Evolutionary conservation across 768 basidiomycete species (phyloP), one percentile per base, ranked within the genome.

Genomic region (Termitomyces sp.): DNA sequence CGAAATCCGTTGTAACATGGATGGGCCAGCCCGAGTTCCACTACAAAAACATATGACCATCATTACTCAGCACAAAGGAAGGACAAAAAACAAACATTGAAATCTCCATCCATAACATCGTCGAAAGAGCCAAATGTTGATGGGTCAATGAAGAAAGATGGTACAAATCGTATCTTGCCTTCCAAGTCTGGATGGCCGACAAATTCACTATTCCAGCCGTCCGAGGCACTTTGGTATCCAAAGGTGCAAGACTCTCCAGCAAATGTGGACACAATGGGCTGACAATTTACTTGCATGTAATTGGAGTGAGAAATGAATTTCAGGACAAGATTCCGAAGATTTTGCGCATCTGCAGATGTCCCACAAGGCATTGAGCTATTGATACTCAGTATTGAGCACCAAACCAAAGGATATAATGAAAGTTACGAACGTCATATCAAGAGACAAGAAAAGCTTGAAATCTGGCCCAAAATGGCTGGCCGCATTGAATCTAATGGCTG

Each of bases 11-110:
- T 4, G 78, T 86, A 12, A 89, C 69, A 69, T 86, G 69, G 60
- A 79, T 78, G 3, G 92, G 90, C 92, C 92, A 94, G 39, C 78
- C 92, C 30, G 81, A 80, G 68, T 94, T 90, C 88, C 88, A 94
- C 84, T 88, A 49, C n/a, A 31, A 22, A 59, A 20, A 39, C 9
- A 12, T 39, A 20, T 48, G 50, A 30, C 12, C 59, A 59, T 67
- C 52, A 63, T 59, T 22, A 45, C 15, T 57, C 39, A 59, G 58
- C n/a, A 54, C 16, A 57, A 54, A 41, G 24, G 22, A 18, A 54
- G 24, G 31, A 52, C 18, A 54, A 60, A 24, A 16, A 27, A 66
- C 79, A 55, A 66, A 87, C 87, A 59, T 81, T 83, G 65, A 85
- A 86, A 55, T 76, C 78, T 20, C 88, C 88, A 62, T 84, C 72